A percentile compares a stretch with the other conserved stretches of the same genome.
Conservation (phyloP, 1,284 basidiomycete genomes). For the Fomitiporia mediterranea region DNA sequence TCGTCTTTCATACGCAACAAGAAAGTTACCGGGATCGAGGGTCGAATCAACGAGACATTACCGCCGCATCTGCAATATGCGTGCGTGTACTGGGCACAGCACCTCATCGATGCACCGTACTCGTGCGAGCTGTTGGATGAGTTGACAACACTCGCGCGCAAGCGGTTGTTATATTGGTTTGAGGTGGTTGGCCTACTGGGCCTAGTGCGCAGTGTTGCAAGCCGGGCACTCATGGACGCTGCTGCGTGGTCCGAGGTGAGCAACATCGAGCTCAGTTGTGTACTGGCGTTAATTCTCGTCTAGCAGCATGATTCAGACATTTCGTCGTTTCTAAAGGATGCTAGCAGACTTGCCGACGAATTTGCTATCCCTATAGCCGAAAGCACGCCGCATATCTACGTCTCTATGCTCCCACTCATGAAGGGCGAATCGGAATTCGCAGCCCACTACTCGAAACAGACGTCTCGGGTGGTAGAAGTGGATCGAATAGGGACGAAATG, state of each 20-base stretch:
- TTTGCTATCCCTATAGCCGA: constrained; percentile 20
- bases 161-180: constrained; percentile 14
- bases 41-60: no score
- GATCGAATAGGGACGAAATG: background rate
- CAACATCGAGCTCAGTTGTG: background rate
- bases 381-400: constrained; percentile 25
- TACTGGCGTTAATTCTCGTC: background rate
- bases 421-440: constrained; percentile 14
- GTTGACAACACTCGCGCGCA: constrained; percentile 20
- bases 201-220: constrained; percentile 1
- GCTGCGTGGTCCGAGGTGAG: background rate
- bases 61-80: no score
- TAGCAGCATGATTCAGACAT: background rate
- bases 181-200: constrained; percentile 24
- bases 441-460: background rate
- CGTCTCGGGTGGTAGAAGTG: background rate
- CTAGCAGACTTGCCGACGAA: constrained; percentile 15
- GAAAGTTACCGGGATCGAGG: no score
- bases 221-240: background rate
- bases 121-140: background rate
- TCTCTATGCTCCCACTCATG: constrained; percentile 25
- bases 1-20: no score
- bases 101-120: background rate
- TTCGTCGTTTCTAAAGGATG: background rate
- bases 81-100: no score